Conservation (phyloP, 163 green algal genomes). For the Prototheca wickerhamii region DNA sequence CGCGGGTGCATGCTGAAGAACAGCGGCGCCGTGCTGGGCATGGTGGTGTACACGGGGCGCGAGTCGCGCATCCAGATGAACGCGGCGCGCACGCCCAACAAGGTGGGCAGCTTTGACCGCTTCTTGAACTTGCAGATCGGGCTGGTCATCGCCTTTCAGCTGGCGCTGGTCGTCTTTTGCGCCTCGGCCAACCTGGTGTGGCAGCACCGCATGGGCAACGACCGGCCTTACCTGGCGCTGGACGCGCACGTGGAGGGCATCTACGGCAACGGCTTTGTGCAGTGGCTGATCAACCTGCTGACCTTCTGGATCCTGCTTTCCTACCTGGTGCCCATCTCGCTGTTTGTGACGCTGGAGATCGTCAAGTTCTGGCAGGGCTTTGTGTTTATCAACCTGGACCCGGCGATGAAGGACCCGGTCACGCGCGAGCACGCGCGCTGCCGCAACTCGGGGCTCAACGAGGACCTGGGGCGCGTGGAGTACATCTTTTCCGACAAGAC, state of each 20-base stretch:
- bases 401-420: conserved; percentile 41
- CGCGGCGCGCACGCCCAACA: conserved; percentile 57
- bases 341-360: conserved; percentile 82
- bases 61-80: conserved; percentile 79
- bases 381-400: conserved; percentile 64
- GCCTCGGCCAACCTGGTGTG: conserved; percentile 54
- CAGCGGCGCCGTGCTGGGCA: conserved; percentile 50
- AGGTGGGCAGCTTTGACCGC: conserved; percentile 68
- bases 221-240: conserved; percentile 37
- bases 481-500: conserved; percentile 88
- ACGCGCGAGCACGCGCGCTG: conserved; percentile 37
- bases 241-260: conserved; percentile 37
- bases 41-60: conserved; percentile 78
- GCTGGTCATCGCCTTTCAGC: conserved; percentile 64
- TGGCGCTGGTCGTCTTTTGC: conserved; percentile 59
- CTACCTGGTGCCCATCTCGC: conserved; percentile 78
- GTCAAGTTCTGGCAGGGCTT: conserved; percentile 77
- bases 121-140: conserved; percentile 78
- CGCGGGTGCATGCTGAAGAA: conserved; percentile 82
- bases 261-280: conserved; percentile 40
- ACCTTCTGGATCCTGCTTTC: conserved; percentile 78
- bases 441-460: conserved; percentile 71
- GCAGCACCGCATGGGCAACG: conserved; percentile 34
- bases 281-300: conserved; percentile 62
- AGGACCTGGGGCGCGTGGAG: conserved; percentile 73